Percentiles rank a stretch among this genome's conserved stretches.
These are phyloP conservation scores for Rhodomyrtus tomentosa DNA, from an alignment of 345 rosid genomes.

Conservation along the genomic window DNA sequence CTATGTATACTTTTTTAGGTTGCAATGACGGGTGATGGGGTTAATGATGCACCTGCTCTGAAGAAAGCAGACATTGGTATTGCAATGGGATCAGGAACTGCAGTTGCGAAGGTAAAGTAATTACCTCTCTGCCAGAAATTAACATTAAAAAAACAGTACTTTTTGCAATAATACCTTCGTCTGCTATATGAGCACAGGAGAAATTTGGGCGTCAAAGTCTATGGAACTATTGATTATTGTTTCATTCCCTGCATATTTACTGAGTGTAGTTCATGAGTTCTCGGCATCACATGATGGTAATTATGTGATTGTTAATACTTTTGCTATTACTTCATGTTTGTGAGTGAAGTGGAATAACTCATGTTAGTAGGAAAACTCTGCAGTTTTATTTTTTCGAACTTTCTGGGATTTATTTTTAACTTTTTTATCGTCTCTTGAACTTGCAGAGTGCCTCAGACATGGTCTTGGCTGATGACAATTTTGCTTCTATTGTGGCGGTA, in stretches of 20 bases:
- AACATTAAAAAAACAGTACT: background rate
- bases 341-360: background rate
- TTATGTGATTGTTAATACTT: background rate
- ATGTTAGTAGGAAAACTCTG: background rate
- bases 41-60: conserved; percentile 97
- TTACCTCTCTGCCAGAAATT: background rate
- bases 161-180: background rate
- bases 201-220: background rate
- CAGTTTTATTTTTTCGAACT: background rate
- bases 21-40: conserved; percentile 99
- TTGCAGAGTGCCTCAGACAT: conserved; percentile 98
- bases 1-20: conserved; percentile 39
- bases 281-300: background rate
- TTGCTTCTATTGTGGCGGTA: conserved; percentile 97
- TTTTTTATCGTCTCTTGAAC: conserved; percentile 4
- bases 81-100: conserved; percentile 99
- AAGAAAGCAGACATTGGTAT: conserved; percentile 98
- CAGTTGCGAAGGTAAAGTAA: conserved; percentile 84
- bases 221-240: background rate
- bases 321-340: background rate
- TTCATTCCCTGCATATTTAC: background rate
- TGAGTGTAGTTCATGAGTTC: background rate
- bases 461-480: conserved; percentile 99
- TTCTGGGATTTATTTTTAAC: background rate
- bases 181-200: background rate